These are phyloP conservation scores for Alternaria sp. DNA, from an alignment of 2,329 filamentous ascomycete species.

Conservation along the genomic window DNA sequence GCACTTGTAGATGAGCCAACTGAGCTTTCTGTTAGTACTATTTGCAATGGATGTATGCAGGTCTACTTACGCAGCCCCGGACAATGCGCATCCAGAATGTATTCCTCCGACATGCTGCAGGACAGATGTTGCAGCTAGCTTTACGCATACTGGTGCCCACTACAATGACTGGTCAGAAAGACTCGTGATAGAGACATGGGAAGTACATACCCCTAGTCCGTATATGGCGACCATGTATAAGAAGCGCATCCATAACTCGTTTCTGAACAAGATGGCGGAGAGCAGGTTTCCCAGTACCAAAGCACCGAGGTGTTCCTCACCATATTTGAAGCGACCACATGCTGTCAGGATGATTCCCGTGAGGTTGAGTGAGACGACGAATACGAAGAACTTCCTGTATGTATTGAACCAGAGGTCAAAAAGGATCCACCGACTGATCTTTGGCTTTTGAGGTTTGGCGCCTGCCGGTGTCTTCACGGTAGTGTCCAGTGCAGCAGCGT, in stretches of 20 bases:
- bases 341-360: slow-evolving; percentile 39
- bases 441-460: slow-evolving; percentile 22
- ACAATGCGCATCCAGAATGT: slow-evolving; percentile 46
- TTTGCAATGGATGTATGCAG: background rate
- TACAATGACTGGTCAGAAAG: slow-evolving; percentile 14
- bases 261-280: slow-evolving; percentile 40
- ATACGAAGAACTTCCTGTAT: slow-evolving; percentile 45
- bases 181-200: background rate
- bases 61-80: slow-evolving; percentile 38
- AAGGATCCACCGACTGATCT: slow-evolving; percentile 38
- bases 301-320: slow-evolving; percentile 42
- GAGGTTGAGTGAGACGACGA: slow-evolving; percentile 40
- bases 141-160: slow-evolving; percentile 43
- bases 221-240: slow-evolving; percentile 43
- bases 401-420: slow-evolving; percentile 46
- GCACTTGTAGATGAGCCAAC: slow-evolving; percentile 45
- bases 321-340: slow-evolving; percentile 37
- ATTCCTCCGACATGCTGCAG: slow-evolving; percentile 45
- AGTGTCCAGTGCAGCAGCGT: slow-evolving; percentile 23
- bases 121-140: slow-evolving; percentile 39
- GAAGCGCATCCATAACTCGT: slow-evolving; percentile 43
- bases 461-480: slow-evolving; percentile 21
- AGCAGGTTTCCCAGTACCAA: slow-evolving; percentile 44
- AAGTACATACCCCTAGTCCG: slow-evolving; percentile 33
- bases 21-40: slow-evolving; percentile 19